Evolutionary conservation across 306 rosid genomes (phyloP).

Genomic region (Cucumis cinereus): DNA sequence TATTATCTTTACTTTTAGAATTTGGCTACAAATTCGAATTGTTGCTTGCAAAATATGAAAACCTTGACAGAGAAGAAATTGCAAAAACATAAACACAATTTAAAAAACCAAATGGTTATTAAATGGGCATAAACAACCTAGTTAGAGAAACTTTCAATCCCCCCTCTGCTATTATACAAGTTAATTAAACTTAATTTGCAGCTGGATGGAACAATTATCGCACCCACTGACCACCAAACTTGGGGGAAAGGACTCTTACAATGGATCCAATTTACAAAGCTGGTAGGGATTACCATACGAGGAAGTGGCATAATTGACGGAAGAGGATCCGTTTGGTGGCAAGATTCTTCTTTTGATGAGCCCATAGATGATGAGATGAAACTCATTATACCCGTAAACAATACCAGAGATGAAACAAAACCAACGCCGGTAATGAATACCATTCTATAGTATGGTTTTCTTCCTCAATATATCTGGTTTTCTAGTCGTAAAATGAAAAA

Average conservation of each 20-base stretch:
- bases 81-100: too few species aligned
- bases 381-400: slow-evolving; percentile 63
- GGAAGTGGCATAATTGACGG: slow-evolving; percentile 93
- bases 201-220: slow-evolving; percentile 87
- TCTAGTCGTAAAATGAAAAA: neutral
- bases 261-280: slow-evolving; percentile 76
- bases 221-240: slow-evolving; percentile 49
- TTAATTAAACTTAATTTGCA: slow-evolving; percentile 11
- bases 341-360: slow-evolving; percentile 42
- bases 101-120: too few species aligned
- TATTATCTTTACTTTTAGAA: too few species aligned
- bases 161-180: neutral
- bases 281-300: slow-evolving; percentile 61
- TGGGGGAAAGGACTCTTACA: slow-evolving; percentile 76
- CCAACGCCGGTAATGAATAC: slow-evolving; percentile 47
- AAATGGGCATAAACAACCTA: too few species aligned
- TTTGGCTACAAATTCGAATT: too few species aligned
- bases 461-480: neutral
- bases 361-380: slow-evolving; percentile 69
- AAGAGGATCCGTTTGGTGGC: slow-evolving; percentile 95
- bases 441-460: neutral
- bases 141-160: too few species aligned
- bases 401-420: slow-evolving; percentile 21
- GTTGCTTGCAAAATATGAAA: too few species aligned
- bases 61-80: too few species aligned